Evolutionary conservation across 2,329 filamentous ascomycete species (phyloP), one percentile per base, ranked within the genome.

Genomic region (Fusarium coicis): DNA sequence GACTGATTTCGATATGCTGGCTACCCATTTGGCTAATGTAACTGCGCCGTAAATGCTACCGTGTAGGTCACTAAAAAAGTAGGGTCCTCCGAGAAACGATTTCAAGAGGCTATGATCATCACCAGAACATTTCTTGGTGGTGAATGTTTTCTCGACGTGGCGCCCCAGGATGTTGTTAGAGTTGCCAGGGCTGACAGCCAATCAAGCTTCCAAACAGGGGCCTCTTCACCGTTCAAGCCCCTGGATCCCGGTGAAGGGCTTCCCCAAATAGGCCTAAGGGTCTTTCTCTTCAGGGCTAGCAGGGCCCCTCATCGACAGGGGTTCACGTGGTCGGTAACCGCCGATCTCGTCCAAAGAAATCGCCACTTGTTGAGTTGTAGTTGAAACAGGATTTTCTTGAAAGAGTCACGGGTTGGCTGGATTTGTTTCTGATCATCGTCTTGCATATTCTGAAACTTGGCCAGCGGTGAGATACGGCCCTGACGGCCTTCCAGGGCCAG

Each of bases 401-500:
- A 76, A 50, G 30, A 63, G 70, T 68, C 67, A 63, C 59, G 64
- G 50, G 57, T 56, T 70, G 63, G 50, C 39, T 56, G 46, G 37
- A 61, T 37, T 37, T 59, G 63, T 69, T 72, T 72, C 68, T 63
- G 68, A 74, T 74, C 72, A 40, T 60, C 72, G 42, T 28, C 49
- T 14, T 74, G 72, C 72, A 74, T 61, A 72, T 73, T 72, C 64
- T 76, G 72, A 77, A 77, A 76, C 75, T 59, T 60, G 58, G 47
- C 34, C 56, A 52, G 44, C 40, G 32, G 54, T 63, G 55, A 63
- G 47, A 55, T 37, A 50, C 14, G 47, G 47, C 21, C 18, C 11
- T 37, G 30, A 50, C 14, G 47, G 47, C 21, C 18, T 19, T 37
- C 18, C 44, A 47, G 26, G 54, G 46, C 37, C 46, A 49, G 19